These are phyloP conservation scores for Pelargonium australe DNA, from an alignment of 441 rosid species.

Conservation along the genomic window DNA sequence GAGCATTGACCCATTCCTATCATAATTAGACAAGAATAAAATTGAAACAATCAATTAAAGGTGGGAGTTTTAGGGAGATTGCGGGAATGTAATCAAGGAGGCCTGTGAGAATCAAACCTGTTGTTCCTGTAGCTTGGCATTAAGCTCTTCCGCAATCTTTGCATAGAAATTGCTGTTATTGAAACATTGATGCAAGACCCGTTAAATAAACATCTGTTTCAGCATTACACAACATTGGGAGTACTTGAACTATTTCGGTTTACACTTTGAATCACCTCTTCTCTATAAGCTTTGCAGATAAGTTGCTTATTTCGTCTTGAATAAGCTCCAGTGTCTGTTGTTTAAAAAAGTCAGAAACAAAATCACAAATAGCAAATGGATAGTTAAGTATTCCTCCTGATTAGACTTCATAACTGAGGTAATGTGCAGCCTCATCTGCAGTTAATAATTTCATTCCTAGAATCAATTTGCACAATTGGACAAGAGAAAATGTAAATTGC, in stretches of 20 bases:
- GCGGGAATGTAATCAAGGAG: conserved; percentile 13
- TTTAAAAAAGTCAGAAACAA: conserved; percentile 1
- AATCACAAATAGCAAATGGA: not conserved
- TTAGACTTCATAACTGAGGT: not conserved
- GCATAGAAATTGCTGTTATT: conserved; percentile 45
- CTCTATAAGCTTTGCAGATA: conserved; percentile 37
- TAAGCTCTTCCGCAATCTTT: conserved; percentile 42
- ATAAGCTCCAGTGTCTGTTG: conserved; percentile 53
- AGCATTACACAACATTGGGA: conserved; percentile 2
- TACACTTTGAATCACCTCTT: conserved; percentile 42
- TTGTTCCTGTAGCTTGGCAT: conserved; percentile 46
- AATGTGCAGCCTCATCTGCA: not conserved
- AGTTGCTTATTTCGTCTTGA: conserved; percentile 45
- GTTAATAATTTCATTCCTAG: not conserved
- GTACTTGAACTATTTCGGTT: conserved; percentile 14
- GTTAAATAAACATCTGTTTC: conserved; percentile 12
- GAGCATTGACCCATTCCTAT: conserved; percentile 51
- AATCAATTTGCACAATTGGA: not conserved
- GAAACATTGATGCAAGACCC: not conserved
- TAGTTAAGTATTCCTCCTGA: not conserved
- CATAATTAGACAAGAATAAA: conserved; percentile 13
- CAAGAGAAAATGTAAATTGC: no score
- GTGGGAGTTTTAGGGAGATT: not conserved
- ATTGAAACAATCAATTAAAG: conserved; percentile 6
- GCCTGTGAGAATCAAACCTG: conserved; percentile 37